Evolutionary conservation across 1,139 yeast genomes (phyloP).

Genomic region (Pneumocystis canis): DNA sequence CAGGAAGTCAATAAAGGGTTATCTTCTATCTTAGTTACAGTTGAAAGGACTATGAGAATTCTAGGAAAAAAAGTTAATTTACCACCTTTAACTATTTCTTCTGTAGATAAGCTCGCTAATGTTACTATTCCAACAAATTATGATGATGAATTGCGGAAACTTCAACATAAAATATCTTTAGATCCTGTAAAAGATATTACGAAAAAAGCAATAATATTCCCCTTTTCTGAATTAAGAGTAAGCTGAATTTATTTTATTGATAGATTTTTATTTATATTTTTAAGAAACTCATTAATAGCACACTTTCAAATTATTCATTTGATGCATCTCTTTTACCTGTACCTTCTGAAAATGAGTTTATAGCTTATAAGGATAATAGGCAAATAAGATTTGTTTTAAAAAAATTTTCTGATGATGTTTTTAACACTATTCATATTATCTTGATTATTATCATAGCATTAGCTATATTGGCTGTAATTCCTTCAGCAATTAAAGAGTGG

Average conservation of each 20-base stretch:
- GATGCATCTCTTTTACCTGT: conserved; percentile 20
- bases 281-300: conserved; percentile 9
- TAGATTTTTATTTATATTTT: neutral
- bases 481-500: conserved; percentile 33
- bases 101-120: conserved; percentile 41
- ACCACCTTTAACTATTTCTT: conserved; percentile 35
- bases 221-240: conserved; percentile 38
- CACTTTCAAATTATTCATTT: conserved; percentile 14
- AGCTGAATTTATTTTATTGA: conserved; percentile 1
- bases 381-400: conserved; percentile 24
- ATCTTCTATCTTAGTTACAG: conserved; percentile 27
- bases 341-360: conserved; percentile 13
- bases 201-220: conserved; percentile 32
- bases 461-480: conserved; percentile 30
- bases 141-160: conserved; percentile 35
- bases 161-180: conserved; percentile 28
- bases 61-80: conserved; percentile 34
- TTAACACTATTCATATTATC: conserved; percentile 27
- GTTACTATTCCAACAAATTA: conserved; percentile 51
- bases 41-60: conserved; percentile 35
- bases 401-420: conserved; percentile 23
- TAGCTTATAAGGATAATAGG: conserved; percentile 19
- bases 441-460: conserved; percentile 29
- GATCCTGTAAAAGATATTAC: conserved; percentile 40
- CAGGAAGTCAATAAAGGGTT: conserved; percentile 38